A percentile compares a stretch with the other conserved stretches of the same genome.
phyloP scores from a whole-genome alignment of 495 filamentous ascomycete species.

The Copromyces sp. region DNA sequence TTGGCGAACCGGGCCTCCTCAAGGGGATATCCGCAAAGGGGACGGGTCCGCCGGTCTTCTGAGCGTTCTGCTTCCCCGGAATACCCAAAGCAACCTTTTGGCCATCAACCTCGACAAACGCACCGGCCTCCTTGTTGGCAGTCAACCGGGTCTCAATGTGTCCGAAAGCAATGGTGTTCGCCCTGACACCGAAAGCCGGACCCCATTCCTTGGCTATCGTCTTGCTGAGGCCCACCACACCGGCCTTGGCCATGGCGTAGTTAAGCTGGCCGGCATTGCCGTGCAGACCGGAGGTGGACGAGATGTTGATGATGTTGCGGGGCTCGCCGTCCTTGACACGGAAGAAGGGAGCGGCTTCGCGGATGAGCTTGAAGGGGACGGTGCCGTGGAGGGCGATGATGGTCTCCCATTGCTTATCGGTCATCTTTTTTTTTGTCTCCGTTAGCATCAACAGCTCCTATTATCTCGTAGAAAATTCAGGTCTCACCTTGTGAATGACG shows the following conservation, averaged over 20 bases:
- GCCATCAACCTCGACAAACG: constrained; percentile 66
- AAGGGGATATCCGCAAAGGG: constrained; percentile 63
- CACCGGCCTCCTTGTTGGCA: constrained; percentile 68
- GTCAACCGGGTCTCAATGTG: constrained; percentile 70
- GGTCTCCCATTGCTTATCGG: constrained; percentile 83
- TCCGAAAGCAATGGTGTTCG: constrained; percentile 78
- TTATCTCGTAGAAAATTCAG: background rate
- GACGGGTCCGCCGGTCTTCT: constrained; percentile 20
- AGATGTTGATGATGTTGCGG: constrained; percentile 72
- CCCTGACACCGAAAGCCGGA: constrained; percentile 68
- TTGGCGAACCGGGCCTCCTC: constrained; percentile 61
- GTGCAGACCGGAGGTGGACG: constrained; percentile 65
- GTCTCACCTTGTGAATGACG: constrained; percentile 68
- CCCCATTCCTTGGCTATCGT: constrained; percentile 92
- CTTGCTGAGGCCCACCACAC: constrained; percentile 68
- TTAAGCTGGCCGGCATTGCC: constrained; percentile 82
- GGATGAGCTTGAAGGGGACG: constrained; percentile 71
- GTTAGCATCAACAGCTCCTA: background rate
- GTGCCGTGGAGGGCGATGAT: constrained; percentile 74
- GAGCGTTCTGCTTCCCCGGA: constrained; percentile 33
- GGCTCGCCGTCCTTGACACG: constrained; percentile 73
- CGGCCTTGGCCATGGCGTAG: constrained; percentile 76
- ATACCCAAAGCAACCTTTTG: constrained; percentile 72
- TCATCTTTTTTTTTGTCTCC: constrained; percentile 49
- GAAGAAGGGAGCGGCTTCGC: constrained; percentile 75